Percentiles rank a stretch among this genome's conserved stretches.
phyloP scores from a whole-genome alignment of 768 basidiomycete genomes.

The Galerina marginata region DNA sequence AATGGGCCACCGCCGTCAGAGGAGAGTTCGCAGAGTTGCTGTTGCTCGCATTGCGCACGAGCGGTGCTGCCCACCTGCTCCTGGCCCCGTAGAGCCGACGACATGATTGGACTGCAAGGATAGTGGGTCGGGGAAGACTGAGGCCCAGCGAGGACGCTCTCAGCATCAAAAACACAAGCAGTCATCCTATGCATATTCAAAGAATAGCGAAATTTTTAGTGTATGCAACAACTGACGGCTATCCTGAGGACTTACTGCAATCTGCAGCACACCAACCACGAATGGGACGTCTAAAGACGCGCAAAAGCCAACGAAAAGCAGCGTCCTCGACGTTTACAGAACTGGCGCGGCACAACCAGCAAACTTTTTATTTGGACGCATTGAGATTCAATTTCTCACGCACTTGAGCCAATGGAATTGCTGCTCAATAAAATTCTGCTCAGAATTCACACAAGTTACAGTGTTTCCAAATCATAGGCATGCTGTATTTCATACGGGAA shows the following conservation, averaged over 20 bases:
- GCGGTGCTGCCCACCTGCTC: constrained; percentile 15
- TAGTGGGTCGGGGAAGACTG: constrained; percentile 48
- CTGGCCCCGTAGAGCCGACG: constrained; percentile 33
- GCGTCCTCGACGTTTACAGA: neutral
- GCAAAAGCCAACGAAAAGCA: constrained; percentile 20
- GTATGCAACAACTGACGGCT: neutral
- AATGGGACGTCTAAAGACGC: constrained; percentile 38
- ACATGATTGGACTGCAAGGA: constrained; percentile 38
- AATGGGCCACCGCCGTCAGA: neutral
- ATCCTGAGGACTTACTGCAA: constrained; percentile 20
- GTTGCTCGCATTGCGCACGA: constrained; percentile 6
- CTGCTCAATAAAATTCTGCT: neutral
- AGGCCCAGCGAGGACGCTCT: constrained; percentile 82
- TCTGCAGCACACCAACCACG: constrained; percentile 33
- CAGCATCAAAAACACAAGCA: constrained; percentile 79
- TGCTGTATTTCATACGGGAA: constrained; percentile 22
- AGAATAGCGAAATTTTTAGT: constrained; percentile 3
- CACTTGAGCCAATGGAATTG: constrained; percentile 1
- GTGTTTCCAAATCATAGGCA: constrained; percentile 20
- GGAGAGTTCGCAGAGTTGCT: neutral
- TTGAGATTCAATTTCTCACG: constrained; percentile 23
- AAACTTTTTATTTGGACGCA: constrained; percentile 23
- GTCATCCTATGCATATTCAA: constrained; percentile 62
- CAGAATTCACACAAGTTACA: neutral
- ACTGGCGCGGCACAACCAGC: constrained; percentile 3